Evolutionary conservation across 2,329 filamentous ascomycete genomes (phyloP), one percentile per base, ranked within the genome.

Genomic region (Graphiopsis chlorocephala): DNA sequence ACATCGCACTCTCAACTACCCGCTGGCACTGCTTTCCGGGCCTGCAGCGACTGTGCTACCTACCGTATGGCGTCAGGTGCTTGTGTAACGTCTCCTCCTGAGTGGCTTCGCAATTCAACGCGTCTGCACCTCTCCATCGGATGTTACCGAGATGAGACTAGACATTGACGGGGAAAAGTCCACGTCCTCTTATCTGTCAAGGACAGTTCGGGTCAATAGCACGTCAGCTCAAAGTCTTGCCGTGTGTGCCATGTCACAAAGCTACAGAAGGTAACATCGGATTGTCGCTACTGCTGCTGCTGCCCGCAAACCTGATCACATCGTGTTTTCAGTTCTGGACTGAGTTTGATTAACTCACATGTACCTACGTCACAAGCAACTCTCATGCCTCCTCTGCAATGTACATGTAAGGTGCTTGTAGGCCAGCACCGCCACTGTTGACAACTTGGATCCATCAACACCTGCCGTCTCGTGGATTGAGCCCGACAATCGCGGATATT

Each of bases 231-330:
- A n/a, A n/a, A 42, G 35, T 10, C 17, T 42, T 42, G 35, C 35
- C 35, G 35, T 45, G 38, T 45, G 38, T 10, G n/a, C 38, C 38
- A 45, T 45, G 10, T 20, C 38, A 45, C 38, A 45, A 45, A 45
- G 38, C 38, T 20, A 20, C 38, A n/a, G 38, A 45, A 45, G 38
- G 38, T n/a, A 45, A 20, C 38, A 45, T 45, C 38, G 23, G 38
- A 20, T n/a, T 20, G 38, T 45, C 38, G 38, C 38, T 4, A 20
- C 38, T 45, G 35, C 59, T 62, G 47, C 60, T 62, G 48, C 60
- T 53, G 52, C 47, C 60, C 60, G 48, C 23, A 38, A 50, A 50
- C 26, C 14, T 35, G 35, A 31, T 56, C 11, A 31, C n/a, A 35
- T 35, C 53, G 23, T 20, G 38, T 45, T 45, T 45, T 45, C 38